Evolutionary conservation across 2,329 filamentous ascomycete species (phyloP), one percentile per base, ranked within the genome.

Genomic region (Trichoderma atroviride): DNA sequence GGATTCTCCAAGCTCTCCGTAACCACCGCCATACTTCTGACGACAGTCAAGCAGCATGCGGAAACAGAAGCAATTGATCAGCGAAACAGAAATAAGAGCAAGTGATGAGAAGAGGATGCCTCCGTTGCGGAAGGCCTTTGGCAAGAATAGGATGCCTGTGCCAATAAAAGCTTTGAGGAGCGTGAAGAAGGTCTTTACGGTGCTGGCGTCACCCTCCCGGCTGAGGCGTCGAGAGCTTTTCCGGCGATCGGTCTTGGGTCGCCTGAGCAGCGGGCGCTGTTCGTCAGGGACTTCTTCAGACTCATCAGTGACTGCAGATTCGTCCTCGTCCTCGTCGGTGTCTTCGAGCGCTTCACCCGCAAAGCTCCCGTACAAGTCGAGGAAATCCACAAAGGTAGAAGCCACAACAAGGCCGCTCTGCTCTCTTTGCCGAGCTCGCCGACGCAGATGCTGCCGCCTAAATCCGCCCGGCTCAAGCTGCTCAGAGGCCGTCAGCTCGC

Each of bases 141-240:
- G 91, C 56, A 94, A 78, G 75, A 94, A 94, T 88, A 94, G 92
- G 77, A 94, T 93, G 71, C 91, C 91, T 0, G 91, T 94, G 59
- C 91, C 91, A 67, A 94, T 87, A 74, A 94, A 94, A 1, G 91
- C 91, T 78, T 94, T 94, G 63, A 94, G 82, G 11, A 93, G 82
- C 0, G 91, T 94, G 78, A 93, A 93, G 79, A 94, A 94, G 0
- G 91, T 90, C 80, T 92, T 91, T 50, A 86, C 80, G n/a, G 87
- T 90, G 64, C 86, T 86, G 2, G 91, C 90, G 74, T 91, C 89
- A 24, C 89, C 90, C 43, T 86, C 81, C 55, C 77, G 75, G 13
- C 72, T 70, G 78, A 82, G 57, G 60, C 76, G 74, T 27, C 84
- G 80, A 1, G 87, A 84, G 73, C 82, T 87, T 75, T 82, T 85